phyloP scores from a whole-genome alignment of 139 green algal genomes.

The Chlorella sp. region DNA sequence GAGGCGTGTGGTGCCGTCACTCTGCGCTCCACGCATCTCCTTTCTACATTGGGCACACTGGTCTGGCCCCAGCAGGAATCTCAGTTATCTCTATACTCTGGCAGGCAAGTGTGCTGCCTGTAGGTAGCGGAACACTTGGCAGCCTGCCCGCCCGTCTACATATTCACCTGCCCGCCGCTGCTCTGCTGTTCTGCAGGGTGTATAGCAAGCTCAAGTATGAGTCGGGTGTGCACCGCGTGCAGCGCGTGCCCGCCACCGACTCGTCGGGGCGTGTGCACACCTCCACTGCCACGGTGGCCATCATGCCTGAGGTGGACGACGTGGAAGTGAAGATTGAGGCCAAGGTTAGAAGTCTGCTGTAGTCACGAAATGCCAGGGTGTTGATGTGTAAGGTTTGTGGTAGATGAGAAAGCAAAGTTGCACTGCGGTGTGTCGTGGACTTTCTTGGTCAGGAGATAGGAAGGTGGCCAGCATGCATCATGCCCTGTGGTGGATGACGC shows the following conservation, averaged over 20 bases:
- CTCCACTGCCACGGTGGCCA: slow-evolving; percentile 93
- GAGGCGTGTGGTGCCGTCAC: too few relatives aligned
- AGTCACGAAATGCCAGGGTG: background rate
- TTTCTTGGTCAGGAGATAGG: too few relatives aligned
- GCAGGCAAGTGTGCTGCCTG: too few relatives aligned
- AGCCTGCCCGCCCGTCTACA: too few relatives aligned
- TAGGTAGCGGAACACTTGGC: too few relatives aligned
- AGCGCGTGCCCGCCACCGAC: slow-evolving; percentile 97
- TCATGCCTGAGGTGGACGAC: slow-evolving; percentile 91
- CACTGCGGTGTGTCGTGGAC: too few relatives aligned
- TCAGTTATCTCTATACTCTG: too few relatives aligned
- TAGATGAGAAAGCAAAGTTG: too few relatives aligned
- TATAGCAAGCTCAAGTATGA: slow-evolving; percentile 98
- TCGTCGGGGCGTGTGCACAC: slow-evolving; percentile 94
- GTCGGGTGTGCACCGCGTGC: slow-evolving; percentile 97
- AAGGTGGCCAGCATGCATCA: too few relatives aligned
- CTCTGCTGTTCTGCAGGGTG: slow-evolving; percentile 50
- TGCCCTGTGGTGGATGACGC: too few relatives aligned
- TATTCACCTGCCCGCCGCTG: too few relatives aligned
- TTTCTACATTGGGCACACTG: background rate
- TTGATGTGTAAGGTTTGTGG: background rate
- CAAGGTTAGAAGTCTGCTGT: slow-evolving; percentile 42
- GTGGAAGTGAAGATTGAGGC: slow-evolving; percentile 83
- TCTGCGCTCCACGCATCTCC: background rate
- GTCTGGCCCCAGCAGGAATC: too few relatives aligned